phyloP scores from a whole-genome alignment of 2,329 filamentous ascomycete species.

The Zasmidium cellare region DNA sequence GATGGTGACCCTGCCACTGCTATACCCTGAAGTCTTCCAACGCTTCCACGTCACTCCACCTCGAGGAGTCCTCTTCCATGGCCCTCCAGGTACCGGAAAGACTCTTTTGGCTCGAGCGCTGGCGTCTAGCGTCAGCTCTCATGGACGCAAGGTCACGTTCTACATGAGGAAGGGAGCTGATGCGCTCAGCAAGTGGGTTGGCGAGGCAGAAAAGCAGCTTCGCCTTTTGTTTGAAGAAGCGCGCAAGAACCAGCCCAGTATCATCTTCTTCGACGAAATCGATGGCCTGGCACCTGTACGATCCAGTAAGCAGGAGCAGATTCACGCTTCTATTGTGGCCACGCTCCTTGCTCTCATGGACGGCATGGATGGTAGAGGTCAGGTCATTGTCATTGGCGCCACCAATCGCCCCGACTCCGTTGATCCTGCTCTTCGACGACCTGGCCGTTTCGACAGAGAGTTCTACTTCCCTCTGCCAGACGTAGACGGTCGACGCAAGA shows the following conservation, averaged over 20 bases:
- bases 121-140: conserved; percentile 83
- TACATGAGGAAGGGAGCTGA: conserved; percentile 99
- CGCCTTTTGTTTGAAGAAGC: conserved; percentile 94
- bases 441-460: conserved; percentile 93
- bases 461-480: conserved; percentile 97
- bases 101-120: conserved; percentile 92
- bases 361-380: conserved; percentile 95
- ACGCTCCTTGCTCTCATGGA: conserved; percentile 94
- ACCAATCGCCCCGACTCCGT: conserved; percentile 97
- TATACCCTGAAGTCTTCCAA: conserved; percentile 92
- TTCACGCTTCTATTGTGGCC: conserved; percentile 95
- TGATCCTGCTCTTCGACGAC: conserved; percentile 89
- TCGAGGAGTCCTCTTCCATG: conserved; percentile 92
- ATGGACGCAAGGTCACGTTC: conserved; percentile 93
- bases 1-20: conserved; percentile 91
- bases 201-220: conserved; percentile 93
- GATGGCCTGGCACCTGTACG: conserved; percentile 93
- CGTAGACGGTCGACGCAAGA: conserved; percentile 74
- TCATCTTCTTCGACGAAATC: conserved; percentile 99
- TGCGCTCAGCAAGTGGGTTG: conserved; percentile 97
- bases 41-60: conserved; percentile 92
- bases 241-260: conserved; percentile 91
- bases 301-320: conserved; percentile 98
- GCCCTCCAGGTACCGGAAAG: conserved; percentile 95
- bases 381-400: conserved; percentile 98